These are phyloP conservation scores for Pigoraptor vietnamica DNA, from an alignment of 78 protist genomes.

Conservation along the genomic window DNA sequence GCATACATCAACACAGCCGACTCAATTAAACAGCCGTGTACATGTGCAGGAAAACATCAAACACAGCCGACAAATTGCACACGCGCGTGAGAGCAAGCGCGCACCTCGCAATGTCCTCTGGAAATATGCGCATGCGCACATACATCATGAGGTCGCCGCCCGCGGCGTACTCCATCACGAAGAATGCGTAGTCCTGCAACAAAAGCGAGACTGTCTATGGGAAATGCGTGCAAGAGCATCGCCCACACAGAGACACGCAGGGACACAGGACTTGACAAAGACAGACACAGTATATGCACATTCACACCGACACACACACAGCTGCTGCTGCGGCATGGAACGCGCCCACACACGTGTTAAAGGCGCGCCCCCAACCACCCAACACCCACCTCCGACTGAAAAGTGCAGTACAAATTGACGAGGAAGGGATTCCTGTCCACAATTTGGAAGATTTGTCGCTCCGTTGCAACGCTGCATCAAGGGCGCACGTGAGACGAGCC, in stretches of 20 bases:
- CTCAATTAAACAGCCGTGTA: too few species aligned
- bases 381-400: slow-evolving; percentile 22
- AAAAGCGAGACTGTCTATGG: not conserved
- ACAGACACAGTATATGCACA: not conserved
- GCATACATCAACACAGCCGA: too few species aligned
- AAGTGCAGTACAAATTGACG: slow-evolving; percentile 40
- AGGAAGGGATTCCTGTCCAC: slow-evolving; percentile 69
- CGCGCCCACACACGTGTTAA: not conserved
- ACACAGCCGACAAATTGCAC: too few species aligned
- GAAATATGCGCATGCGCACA: slow-evolving; percentile 41
- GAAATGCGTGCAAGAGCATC: not conserved
- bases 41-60: too few species aligned
- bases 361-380: not conserved
- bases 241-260: not conserved
- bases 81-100: too few species aligned
- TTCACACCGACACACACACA: not conserved
- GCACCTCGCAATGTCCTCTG: slow-evolving; percentile 1
- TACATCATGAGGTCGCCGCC: slow-evolving; percentile 89
- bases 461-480: slow-evolving; percentile 7
- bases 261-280: not conserved
- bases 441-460: slow-evolving; percentile 12
- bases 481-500: not conserved
- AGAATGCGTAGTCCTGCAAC: slow-evolving; percentile 24
- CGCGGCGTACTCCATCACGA: slow-evolving; percentile 68
- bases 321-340: too few species aligned